Conservation (phyloP, 768 basidiomycete genomes). For the Tremella fuciformis region DNA sequence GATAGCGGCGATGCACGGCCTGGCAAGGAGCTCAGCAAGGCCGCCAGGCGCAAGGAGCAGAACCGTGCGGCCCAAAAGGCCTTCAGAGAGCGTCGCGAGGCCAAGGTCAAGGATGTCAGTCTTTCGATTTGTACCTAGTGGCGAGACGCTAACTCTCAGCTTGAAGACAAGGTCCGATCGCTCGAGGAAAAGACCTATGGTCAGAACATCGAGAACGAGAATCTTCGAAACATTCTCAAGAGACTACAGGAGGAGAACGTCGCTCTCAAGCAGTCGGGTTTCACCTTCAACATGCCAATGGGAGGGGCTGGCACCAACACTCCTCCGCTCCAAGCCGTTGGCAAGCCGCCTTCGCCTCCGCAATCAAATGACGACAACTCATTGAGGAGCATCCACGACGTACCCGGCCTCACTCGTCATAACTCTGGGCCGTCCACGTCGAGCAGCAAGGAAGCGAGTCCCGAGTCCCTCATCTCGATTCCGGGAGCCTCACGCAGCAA, state of each 20-base stretch:
- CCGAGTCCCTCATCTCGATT: slow-evolving; percentile 33
- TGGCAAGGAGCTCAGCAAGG: slow-evolving; percentile 35
- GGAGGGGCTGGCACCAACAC: slow-evolving; percentile 23
- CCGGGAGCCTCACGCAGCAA: slow-evolving; percentile 10
- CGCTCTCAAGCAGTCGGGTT: slow-evolving; percentile 71
- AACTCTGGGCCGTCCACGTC: slow-evolving; percentile 21
- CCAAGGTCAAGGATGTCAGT: slow-evolving; percentile 92
- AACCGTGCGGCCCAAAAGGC: slow-evolving; percentile 96
- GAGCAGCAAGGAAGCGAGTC: slow-evolving; percentile 24
- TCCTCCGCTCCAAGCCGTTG: slow-evolving; percentile 8
- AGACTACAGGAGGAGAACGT: slow-evolving; percentile 85
- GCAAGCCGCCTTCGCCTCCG: slow-evolving; percentile 38
- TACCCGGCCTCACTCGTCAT: slow-evolving; percentile 11
- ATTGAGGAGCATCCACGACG: slow-evolving; percentile 30
- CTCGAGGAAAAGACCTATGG: slow-evolving; percentile 78
- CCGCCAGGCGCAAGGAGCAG: slow-evolving; percentile 84
- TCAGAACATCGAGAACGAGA: slow-evolving; percentile 75
- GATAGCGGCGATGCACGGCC: slow-evolving; percentile 14
- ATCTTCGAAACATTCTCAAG: slow-evolving; percentile 76
- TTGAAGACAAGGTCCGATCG: slow-evolving; percentile 85
- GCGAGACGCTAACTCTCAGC: slow-evolving; percentile 55
- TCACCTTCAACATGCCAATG: slow-evolving; percentile 77
- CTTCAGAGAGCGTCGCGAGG: slow-evolving; percentile 95
- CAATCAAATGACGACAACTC: slow-evolving; percentile 24
- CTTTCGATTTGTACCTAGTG: background rate